Evolutionary conservation across 139 green algal species (phyloP), one percentile per base, ranked within the genome.

Genomic region (Choricystis sp.): DNA sequence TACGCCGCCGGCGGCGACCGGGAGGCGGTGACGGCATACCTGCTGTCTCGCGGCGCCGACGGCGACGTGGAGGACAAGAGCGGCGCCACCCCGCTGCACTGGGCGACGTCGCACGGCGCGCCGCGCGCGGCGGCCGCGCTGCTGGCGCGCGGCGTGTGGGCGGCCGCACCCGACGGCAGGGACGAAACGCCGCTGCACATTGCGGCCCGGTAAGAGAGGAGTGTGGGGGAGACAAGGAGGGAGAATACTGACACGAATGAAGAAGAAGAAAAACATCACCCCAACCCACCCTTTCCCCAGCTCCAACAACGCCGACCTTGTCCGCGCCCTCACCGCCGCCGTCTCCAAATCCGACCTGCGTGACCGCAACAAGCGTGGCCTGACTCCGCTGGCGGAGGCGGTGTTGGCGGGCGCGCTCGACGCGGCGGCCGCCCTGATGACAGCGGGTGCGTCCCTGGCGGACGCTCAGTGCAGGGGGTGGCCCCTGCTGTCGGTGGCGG

Each of bases 101-200:
- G 82, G 26, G 85, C 85, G 24, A 74, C 73, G 1, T 28, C 66
- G 49, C 63, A 64, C 23, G 73, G 67, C 23, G 60, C 72, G 16
- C 49, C 30, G 2, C 70, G 72, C 26, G 61, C 62, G 28, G 70
- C 72, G 31, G 60, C 59, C 2, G 74, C 77, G 48, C 69, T 89
- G 57, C 57, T 86, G 5, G 55, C 59, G 56, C 81, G 76, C 57
- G 72, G 76, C 22, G 75, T 70, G 3, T 86, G 80, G 78, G 66
- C 81, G 2, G 79, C 86, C 59, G 75, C 71, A 0, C 67, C 73
- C 9, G 80, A 90, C 57, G 64, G 22, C 14, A 26, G 49, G 1
- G 84, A 85, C 49, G 68, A 83, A 56, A 80, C 76, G 9, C 69
- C 78, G 4, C 72, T 90, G 24, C 85, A 92, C 70, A 60, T 86